Percentiles rank a stretch among this genome's conserved stretches.
Evolutionary conservation across 495 filamentous ascomycete species (phyloP).

Genomic region (Penicillium lividum): DNA sequence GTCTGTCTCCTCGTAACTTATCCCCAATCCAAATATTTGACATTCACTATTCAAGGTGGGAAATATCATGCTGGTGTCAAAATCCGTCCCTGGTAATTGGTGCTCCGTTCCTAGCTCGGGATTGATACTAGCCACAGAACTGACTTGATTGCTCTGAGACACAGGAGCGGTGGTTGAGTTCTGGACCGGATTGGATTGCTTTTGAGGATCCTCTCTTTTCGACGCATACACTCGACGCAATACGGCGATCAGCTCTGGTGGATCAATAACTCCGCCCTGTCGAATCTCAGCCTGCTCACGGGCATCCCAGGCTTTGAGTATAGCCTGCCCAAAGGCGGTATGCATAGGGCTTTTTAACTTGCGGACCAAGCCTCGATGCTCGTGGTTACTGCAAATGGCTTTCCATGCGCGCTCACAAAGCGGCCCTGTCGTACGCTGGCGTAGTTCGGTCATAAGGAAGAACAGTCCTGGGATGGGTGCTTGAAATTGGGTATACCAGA

Average conservation of each 20-base stretch:
- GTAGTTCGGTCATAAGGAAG: conserved; percentile 54
- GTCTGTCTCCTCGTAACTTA: conserved; percentile 1
- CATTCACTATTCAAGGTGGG: background rate
- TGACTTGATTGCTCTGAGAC: background rate
- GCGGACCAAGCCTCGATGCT: conserved; percentile 43
- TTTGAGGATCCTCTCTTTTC: background rate
- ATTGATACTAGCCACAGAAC: background rate
- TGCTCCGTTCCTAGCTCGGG: background rate
- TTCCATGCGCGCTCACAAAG: conserved; percentile 57
- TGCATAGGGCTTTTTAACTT: conserved; percentile 51
- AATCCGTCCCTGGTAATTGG: background rate
- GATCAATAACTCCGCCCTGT: conserved; percentile 2
- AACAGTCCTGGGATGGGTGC: conserved; percentile 56
- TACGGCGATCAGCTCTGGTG: conserved; percentile 2
- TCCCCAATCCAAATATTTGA: background rate
- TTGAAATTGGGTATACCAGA: conserved; percentile 52
- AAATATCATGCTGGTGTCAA: background rate
- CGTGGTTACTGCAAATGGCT: conserved; percentile 49
- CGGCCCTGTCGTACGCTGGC: conserved; percentile 46
- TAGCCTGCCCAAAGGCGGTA: conserved; percentile 48
- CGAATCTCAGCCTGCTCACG: conserved; percentile 22
- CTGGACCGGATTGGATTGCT: background rate
- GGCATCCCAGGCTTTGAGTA: conserved; percentile 57
- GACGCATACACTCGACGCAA: background rate
- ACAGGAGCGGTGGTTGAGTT: background rate